Percentiles rank a stretch among this genome's conserved stretches.
Evolutionary conservation across 2,329 filamentous ascomycete genomes (phyloP).

Genomic region (Cordyceps cateniannulata): DNA sequence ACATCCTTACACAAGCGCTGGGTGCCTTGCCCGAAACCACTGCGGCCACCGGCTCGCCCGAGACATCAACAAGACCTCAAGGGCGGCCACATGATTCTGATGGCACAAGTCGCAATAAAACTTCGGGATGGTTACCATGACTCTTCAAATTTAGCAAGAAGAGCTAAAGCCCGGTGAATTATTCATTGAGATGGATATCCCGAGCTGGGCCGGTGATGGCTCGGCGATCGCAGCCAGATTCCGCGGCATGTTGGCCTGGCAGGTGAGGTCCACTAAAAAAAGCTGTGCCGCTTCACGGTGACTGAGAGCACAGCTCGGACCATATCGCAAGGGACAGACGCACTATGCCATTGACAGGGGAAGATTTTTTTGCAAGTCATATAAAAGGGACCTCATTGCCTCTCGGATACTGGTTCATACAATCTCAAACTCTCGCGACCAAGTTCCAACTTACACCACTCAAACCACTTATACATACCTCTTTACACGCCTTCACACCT

Average conservation of each 20-base stretch:
- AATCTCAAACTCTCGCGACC: neutral
- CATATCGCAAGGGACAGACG: neutral
- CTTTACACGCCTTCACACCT: no score
- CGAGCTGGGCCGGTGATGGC: slow-evolving; percentile 1
- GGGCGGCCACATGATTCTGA: neutral
- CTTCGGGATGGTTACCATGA: neutral
- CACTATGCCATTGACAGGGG: neutral
- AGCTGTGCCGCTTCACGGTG: neutral
- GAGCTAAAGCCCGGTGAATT: neutral
- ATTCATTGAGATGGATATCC: neutral
- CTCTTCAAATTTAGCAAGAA: neutral
- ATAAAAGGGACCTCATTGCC: neutral
- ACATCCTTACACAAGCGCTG: neutral
- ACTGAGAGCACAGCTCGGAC: neutral
- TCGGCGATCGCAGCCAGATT: slow-evolving; percentile 5
- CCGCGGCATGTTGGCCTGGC: neutral
- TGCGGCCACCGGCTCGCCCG: neutral
- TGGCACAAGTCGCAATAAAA: neutral
- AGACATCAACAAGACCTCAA: neutral
- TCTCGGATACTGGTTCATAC: neutral
- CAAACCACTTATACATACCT: neutral
- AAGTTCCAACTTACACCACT: neutral
- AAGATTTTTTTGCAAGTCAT: neutral
- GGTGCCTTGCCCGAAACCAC: neutral
- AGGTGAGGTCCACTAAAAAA: slow-evolving; percentile 1